Conservation (phyloP, 169 alveolate genomes). For the Eimeria falciformis region DNA sequence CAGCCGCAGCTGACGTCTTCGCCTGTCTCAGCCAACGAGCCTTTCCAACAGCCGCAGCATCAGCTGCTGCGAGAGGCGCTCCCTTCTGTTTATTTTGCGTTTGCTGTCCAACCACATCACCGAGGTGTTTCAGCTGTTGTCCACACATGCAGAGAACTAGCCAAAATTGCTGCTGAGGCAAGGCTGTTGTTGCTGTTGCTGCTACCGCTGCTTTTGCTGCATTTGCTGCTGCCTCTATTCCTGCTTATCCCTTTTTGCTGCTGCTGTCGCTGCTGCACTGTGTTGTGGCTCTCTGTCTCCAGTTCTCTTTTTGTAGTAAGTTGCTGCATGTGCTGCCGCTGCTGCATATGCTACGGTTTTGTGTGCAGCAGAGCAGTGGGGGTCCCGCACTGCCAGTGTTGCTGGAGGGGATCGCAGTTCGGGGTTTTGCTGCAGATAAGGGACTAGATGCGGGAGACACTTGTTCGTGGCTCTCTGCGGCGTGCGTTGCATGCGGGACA, state of each 20-base stretch:
- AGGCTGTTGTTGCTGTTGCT: neutral
- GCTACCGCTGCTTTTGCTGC: neutral
- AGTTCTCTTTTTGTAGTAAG: neutral
- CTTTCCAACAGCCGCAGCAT: slow-evolving; percentile 1
- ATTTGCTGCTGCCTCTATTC: neutral
- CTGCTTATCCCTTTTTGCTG: neutral
- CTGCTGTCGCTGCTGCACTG: neutral
- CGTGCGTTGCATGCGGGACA: slow-evolving; percentile 30
- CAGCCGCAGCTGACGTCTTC: neutral
- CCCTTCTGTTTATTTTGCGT: neutral
- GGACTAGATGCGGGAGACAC: slow-evolving; percentile 18
- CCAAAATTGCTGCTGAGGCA: slow-evolving; percentile 24
- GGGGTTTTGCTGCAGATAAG: slow-evolving; percentile 9
- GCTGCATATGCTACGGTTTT: neutral
- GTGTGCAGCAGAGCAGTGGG: neutral
- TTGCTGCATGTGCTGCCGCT: neutral
- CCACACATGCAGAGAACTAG: slow-evolving; percentile 24
- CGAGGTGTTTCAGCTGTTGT: slow-evolving; percentile 15
- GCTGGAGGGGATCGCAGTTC: slow-evolving; percentile 20
- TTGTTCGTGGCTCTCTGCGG: slow-evolving; percentile 38
- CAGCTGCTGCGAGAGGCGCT: slow-evolving; percentile 3
- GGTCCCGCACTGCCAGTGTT: slow-evolving; percentile 12
- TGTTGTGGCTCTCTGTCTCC: neutral
- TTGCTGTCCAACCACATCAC: slow-evolving; percentile 17
- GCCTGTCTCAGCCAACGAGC: no score